Conservation (phyloP, 257 asterid genomes). For the Echites panduratus region DNA sequence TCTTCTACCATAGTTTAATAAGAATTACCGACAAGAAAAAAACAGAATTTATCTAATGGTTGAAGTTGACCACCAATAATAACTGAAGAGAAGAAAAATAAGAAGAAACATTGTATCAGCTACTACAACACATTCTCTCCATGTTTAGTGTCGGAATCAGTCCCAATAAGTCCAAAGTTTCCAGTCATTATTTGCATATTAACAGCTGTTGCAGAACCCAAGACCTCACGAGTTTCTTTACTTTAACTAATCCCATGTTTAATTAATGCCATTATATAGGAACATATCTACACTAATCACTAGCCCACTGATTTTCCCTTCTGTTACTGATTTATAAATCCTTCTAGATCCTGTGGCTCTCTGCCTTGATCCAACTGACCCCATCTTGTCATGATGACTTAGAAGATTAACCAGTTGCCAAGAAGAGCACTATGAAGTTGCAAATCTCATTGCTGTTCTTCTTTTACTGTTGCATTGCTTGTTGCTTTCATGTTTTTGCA, state of each 20-base stretch:
- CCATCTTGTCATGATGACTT: conserved; percentile 21
- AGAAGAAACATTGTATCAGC: conserved; percentile 18
- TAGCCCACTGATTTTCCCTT: conserved; percentile 22
- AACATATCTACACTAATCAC: conserved; percentile 21
- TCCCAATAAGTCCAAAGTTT: conserved; percentile 50
- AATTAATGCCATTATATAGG: conserved; percentile 12
- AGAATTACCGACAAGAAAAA: conserved; percentile 5
- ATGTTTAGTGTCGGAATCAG: conserved; percentile 62
- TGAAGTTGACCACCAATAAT: conserved; percentile 32
- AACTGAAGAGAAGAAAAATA: conserved; percentile 13
- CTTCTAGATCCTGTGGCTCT: conserved; percentile 5
- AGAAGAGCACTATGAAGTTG: conserved; percentile 34
- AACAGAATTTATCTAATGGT: conserved; percentile 10
- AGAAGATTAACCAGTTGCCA: conserved; percentile 7
- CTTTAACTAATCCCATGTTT: conserved; percentile 25
- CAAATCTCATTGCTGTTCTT: conserved; percentile 23
- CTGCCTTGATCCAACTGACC: conserved; percentile 24
- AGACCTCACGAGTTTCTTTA: conserved; percentile 53
- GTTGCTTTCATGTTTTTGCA: conserved; percentile 18
- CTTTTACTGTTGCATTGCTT: conserved; percentile 19
- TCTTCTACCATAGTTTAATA: conserved; percentile 3
- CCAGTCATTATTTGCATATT: conserved; percentile 33
- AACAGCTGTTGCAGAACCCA: conserved; percentile 67
- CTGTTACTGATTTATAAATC: conserved; percentile 11
- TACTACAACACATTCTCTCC: conserved; percentile 57